phyloP scores from a whole-genome alignment of 2,329 filamentous ascomycete species.

The Fusarium sp. region DNA sequence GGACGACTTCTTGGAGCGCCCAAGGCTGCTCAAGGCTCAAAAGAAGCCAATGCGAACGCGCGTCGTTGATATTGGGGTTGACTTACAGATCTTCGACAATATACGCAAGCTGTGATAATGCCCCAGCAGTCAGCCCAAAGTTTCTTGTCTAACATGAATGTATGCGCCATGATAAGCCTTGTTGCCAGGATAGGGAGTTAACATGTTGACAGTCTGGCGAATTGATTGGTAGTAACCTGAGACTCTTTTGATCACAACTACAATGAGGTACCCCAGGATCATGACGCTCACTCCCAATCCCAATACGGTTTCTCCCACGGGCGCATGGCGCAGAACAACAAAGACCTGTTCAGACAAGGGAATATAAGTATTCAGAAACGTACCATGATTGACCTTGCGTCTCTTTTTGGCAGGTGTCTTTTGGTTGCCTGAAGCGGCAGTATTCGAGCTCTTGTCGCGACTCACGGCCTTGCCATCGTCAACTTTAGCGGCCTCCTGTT shows the following conservation, averaged over 20 bases:
- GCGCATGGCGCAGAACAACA: slow-evolving; percentile 16
- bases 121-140: slow-evolving; percentile 48
- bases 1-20: slow-evolving; percentile 30
- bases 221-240: slow-evolving; percentile 27
- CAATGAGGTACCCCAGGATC: slow-evolving; percentile 18
- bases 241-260: slow-evolving; percentile 28
- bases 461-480: slow-evolving; percentile 49
- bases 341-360: not conserved
- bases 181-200: slow-evolving; percentile 19
- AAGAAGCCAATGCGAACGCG: slow-evolving; percentile 38
- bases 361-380: slow-evolving; percentile 50
- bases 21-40: slow-evolving; percentile 21
- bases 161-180: slow-evolving; percentile 25
- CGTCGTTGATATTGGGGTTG: slow-evolving; percentile 48
- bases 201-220: slow-evolving; percentile 15
- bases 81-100: slow-evolving; percentile 91
- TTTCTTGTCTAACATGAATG: slow-evolving; percentile 37
- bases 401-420: slow-evolving; percentile 84
- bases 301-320: not conserved
- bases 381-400: slow-evolving; percentile 91
- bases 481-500: slow-evolving; percentile 42
- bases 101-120: slow-evolving; percentile 76
- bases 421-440: slow-evolving; percentile 44
- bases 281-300: slow-evolving; percentile 20
- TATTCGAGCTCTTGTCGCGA: slow-evolving; percentile 46